Base-by-base conservation (phyloP, 2,329 filamentous ascomycete species). In the Parascedosporium putredinis region DNA sequence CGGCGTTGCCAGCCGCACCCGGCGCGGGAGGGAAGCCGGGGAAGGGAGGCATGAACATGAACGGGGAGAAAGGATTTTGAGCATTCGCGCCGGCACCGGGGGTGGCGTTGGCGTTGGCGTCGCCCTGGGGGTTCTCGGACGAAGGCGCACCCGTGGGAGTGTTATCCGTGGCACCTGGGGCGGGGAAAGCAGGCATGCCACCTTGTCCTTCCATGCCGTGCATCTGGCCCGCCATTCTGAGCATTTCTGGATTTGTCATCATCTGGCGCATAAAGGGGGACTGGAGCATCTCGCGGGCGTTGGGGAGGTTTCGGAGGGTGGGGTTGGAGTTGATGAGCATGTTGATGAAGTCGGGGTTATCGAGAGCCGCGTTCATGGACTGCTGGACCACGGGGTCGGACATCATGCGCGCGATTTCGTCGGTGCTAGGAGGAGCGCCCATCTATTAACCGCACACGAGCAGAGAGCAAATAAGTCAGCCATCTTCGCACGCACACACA, bases 301-400 rank as follows among this genome's bases (percentile, higher is more conserved):
- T 79, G 36, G 86, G 86, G 65, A 86, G 79, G 53, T 80, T 76
- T 58, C 83, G 78, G 16, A 89, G 72, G 75, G 88, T 84, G 2
- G 93, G 93, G 62, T 95, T 95, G 61, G 85, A 81, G 59, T 93
- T 81, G 58, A 98, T 89, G 78, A 97, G 87, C 78, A 94, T 88
- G 62, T 97, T 88, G 62, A 97, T 79, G 58, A 98, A 86, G 16
- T 83, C 79, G n/a, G 93, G 91, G 67, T 97, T 97, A 66, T 90
- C 87, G 64, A 98, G 84, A 31, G 90, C 88, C 67, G 96, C 91
- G 66, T 93, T 95, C 79, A 98, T 86, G 50, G 84, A 83, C 56
- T 88, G 84, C 55, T 87, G 81, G 51, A 95, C 83, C 61, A 88
- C 84, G 20, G 93, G 93, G 62, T 97, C 88, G 54, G 86, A 82